Base-by-base conservation (phyloP, 192 early-diverging fungal genomes). In the Allomyces arbusculus region DNA sequence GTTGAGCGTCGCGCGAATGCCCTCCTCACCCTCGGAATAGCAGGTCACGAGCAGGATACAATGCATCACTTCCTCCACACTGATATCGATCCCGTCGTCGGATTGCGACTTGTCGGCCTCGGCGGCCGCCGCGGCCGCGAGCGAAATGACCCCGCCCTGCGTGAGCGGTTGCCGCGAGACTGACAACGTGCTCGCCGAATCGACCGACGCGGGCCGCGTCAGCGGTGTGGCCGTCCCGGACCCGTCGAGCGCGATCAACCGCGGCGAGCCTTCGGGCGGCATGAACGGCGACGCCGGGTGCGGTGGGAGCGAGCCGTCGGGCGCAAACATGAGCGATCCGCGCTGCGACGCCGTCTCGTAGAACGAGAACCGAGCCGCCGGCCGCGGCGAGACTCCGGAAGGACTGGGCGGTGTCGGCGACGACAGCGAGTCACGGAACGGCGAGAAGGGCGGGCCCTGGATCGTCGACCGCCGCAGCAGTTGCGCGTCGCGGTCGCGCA, bases 21-120 rank as follows among this genome's bases (percentile, higher is more conserved):
- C 81, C 40, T 87, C 81, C 67, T 78, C 75, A 55, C 84, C 87
- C 72, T 89, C 87, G 24, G 89, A 90, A 70, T 89, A 88, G 68
- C 87, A 89, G 12, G 88, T 86, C 1, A 89, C 84, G 19, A 88
- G 72, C 76, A 89, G 79, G 61, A 89, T 77, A 22, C 86, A 86
- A 71, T 87, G 84, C 25, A 86, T 58, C 16, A 58, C 50, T n/a
- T 58, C 50, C 50, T 64, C 64, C 4, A 12, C 40, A 10, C 20
- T 19, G 28, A 22, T 28, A 40, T 40, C 64, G 44, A 23, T 64
- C 64, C 26, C 25, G 40, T n/a, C 19, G 64, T 40, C 28, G 24
- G 19, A 7, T 7, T 6, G 3, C 63, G 23, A 20, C 22, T 24
- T 24, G 22, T 24, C 23, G 23, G n/a, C 61, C 61, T 19, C 33